Evolutionary conservation across 306 rosid genomes (phyloP).

Genomic region (Prunus campanulata): DNA sequence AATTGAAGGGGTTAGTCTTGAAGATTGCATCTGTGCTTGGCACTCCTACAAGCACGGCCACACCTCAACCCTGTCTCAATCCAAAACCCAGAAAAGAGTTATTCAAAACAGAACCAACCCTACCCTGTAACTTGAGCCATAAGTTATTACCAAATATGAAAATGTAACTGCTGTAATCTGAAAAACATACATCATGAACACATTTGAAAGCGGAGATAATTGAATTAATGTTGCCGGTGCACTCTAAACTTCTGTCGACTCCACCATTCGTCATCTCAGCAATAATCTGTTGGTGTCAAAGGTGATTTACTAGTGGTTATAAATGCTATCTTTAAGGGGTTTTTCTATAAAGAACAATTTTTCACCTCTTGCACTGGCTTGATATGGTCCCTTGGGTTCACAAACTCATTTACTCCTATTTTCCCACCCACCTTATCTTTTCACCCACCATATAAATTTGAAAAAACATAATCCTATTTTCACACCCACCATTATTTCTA

Average conservation of each 20-base stretch:
- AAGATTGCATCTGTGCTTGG: slow-evolving; percentile 38
- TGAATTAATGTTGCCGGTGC: slow-evolving; percentile 42
- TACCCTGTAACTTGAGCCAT: neutral
- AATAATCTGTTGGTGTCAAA: neutral
- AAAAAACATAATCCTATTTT: too few species aligned
- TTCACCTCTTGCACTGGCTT: slow-evolving; percentile 46
- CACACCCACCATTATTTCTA: too few species aligned
- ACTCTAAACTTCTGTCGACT: slow-evolving; percentile 12
- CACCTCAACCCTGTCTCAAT: slow-evolving; percentile 42
- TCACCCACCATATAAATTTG: too few species aligned
- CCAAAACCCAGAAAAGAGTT: too few species aligned
- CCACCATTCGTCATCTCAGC: neutral
- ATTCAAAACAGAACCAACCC: neutral
- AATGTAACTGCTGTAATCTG: neutral
- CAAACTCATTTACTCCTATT: slow-evolving; percentile 44
- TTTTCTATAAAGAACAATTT: too few species aligned
- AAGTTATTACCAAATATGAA: neutral
- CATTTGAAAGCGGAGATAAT: slow-evolving; percentile 53
- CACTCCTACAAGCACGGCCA: slow-evolving; percentile 52
- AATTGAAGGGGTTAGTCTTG: slow-evolving; percentile 35
- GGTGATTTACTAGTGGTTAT: too few species aligned
- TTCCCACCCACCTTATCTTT: too few species aligned
- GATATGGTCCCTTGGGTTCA: slow-evolving; percentile 45
- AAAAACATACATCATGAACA: slow-evolving; percentile 44
- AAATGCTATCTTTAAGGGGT: too few species aligned